Base-by-base conservation (phyloP, 495 filamentous ascomycete genomes). In the Lophiostoma macrostomum region DNA sequence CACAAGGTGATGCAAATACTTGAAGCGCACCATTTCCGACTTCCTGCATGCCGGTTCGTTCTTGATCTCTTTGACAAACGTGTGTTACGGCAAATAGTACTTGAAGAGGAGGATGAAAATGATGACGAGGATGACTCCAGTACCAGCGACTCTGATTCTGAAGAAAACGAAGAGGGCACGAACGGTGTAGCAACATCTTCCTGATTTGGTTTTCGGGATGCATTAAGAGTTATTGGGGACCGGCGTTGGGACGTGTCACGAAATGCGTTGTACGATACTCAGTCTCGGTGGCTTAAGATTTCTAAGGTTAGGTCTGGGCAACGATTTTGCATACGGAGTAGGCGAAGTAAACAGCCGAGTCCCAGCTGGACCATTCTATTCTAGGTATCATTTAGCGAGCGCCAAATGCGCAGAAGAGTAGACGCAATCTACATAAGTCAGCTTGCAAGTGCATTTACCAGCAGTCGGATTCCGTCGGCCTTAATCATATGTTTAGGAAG, bases 1-100 rank as follows among this genome's bases (percentile, higher is more conserved):
- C 82, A 80, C 48, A 87, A 90, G 66, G 82, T 91, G 49, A 83
- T 97, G 74, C 76, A 73, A 27, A 72, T 96, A 27, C 75, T 98
- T n/a, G 93, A 96, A 71, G 83, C 80, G 42, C 90, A 96, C 56
- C 88, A 93, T 62, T 97, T 89, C 68, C 80, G 91, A 25, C 75
- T 97, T 19, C 82, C 81, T 5, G 83, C 89, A 40, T 84, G 91
- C 34, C 85, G 88, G 34, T 90, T 94, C 68, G 83, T 96, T 28
- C 82, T 96, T 41, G 90, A 96, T 66, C 72, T 97, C 20, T 98
- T 97, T 67, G 91, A 97, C 58, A 91, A 88, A 70, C 81, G 76
- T 29, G 88, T 97, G 23, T 73, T 97, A 68, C 74, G 89, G 58
- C 79, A 81, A 34, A 87, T 96, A 46, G 84, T 97, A 27, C 68